Evolutionary conservation across 768 basidiomycete species (phyloP).

Genomic region (Clathrus columnatus): DNA sequence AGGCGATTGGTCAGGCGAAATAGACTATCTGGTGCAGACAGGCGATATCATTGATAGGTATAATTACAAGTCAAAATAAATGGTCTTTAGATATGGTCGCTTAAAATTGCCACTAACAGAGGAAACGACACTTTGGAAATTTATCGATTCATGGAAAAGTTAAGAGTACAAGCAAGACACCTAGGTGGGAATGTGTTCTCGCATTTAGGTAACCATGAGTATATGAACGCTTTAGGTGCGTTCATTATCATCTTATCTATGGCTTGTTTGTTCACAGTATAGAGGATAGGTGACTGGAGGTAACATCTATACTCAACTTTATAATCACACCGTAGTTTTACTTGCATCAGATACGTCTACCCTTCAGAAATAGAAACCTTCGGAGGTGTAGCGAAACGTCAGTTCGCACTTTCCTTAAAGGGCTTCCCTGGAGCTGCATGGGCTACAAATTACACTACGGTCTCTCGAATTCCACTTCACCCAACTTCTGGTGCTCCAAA

Average conservation of each 20-base stretch:
- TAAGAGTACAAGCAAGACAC: constrained; percentile 64
- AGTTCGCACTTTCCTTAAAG: constrained; percentile 54
- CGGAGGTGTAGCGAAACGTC: constrained; percentile 59
- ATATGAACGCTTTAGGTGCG: constrained; percentile 82
- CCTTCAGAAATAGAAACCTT: constrained; percentile 77
- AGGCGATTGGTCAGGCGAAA: constrained; percentile 73
- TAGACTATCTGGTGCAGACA: constrained; percentile 87
- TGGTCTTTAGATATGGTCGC: background rate
- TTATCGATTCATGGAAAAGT: constrained; percentile 74
- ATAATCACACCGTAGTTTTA: background rate
- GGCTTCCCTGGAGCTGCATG: constrained; percentile 77
- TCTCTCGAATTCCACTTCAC: constrained; percentile 76
- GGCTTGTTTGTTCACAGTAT: constrained; percentile 11
- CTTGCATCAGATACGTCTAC: constrained; percentile 64
- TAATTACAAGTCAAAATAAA: constrained; percentile 17
- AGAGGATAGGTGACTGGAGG: constrained; percentile 72
- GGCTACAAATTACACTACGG: constrained; percentile 77
- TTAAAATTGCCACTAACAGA: constrained; percentile 28
- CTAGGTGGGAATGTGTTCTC: constrained; percentile 67
- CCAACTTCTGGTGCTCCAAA: constrained; percentile 59
- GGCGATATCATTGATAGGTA: constrained; percentile 93
- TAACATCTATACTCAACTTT: too few relatives aligned
- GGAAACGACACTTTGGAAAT: constrained; percentile 86
- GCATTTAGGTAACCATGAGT: constrained; percentile 91
- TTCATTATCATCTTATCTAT: background rate